phyloP scores from a whole-genome alignment of 805 yeast genomes.

The Jamesozyma hellenica region DNA sequence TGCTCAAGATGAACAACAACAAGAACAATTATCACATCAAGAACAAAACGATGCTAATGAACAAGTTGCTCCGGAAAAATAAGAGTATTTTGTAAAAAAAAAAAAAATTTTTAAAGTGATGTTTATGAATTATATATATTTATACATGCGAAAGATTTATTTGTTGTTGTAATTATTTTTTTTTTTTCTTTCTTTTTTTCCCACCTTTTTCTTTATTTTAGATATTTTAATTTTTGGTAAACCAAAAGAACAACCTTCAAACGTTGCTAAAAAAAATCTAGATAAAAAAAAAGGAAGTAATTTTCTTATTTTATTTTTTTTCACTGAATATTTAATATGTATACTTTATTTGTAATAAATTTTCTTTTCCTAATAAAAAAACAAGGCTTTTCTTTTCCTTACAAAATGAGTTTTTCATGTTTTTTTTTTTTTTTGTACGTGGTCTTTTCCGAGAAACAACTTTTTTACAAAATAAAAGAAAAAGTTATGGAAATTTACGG shows the following conservation, averaged over 20 bases:
- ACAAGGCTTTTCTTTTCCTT: too few species aligned
- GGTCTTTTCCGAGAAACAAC: too few species aligned
- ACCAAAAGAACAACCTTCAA: too few species aligned
- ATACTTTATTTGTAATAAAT: too few species aligned
- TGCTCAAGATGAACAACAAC: conserved; percentile 42
- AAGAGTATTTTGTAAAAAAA: neutral
- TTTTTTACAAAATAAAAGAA: neutral
- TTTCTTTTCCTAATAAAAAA: too few species aligned
- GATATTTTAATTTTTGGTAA: neutral
- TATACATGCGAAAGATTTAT: neutral
- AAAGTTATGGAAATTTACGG: conserved; percentile 1
- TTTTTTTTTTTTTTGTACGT: too few species aligned
- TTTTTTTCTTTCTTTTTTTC: neutral
- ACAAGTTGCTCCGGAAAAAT: neutral
- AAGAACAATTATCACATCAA: conserved; percentile 14
- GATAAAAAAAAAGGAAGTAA: too few species aligned
- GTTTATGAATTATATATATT: neutral
- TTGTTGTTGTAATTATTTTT: neutral
- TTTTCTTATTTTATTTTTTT: too few species aligned
- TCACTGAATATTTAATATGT: too few species aligned
- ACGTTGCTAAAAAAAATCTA: too few species aligned
- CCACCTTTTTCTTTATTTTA: neutral
- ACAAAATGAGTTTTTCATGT: too few species aligned
- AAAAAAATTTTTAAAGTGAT: too few species aligned
- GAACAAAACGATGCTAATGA: conserved; percentile 4